Evolutionary conservation across 257 asterid genomes (phyloP), one percentile per base, ranked within the genome.

Genomic region (Plectranthus barbatus): DNA sequence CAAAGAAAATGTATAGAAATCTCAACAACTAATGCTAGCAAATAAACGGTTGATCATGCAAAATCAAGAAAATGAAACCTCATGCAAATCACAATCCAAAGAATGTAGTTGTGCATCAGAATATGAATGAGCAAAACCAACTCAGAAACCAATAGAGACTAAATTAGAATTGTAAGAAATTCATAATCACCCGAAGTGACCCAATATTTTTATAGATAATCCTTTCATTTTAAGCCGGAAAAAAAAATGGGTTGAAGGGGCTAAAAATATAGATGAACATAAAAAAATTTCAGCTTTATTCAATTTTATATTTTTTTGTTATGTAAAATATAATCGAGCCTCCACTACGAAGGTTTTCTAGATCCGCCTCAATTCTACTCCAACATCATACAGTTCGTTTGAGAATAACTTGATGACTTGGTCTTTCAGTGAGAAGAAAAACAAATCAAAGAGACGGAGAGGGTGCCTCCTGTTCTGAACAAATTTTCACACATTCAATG

Each of bases 391-490:
- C 72, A 73, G 79, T 49, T 45, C 34, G 47, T 39, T 15, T 40
- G 75, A 66, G 17, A 68, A 45, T 34, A 56, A 60, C 50, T 13
- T 42, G 44, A 47, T 58, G 46, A 65, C 73, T 57, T 71, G 64
- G 51, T 76, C 66, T 61, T 63, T 64, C 70, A 50, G 61, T 42
- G 10, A 73, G 49, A 70, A 70, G 76, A 82, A 72, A 50, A 36
- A 45, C 79, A 71, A 62, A 69, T 49, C 68, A 42, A 65, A 60
- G 48, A 56, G 67, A 64, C 84, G 52, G 54, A 59, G 44, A 36
- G 73, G 81, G 19, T 73, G 84, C 66, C 68, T n/a, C n/a, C n/a
- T 75, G 17, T 75, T 81, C 70, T 76, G 75, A 60, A 24, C 14
- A 15, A 40, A 36, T 8, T 46, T n/a, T 21, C 64, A 49, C 47